Evolutionary conservation across 768 basidiomycete species (phyloP).

Genomic region (Mycena rebaudengoi): DNA sequence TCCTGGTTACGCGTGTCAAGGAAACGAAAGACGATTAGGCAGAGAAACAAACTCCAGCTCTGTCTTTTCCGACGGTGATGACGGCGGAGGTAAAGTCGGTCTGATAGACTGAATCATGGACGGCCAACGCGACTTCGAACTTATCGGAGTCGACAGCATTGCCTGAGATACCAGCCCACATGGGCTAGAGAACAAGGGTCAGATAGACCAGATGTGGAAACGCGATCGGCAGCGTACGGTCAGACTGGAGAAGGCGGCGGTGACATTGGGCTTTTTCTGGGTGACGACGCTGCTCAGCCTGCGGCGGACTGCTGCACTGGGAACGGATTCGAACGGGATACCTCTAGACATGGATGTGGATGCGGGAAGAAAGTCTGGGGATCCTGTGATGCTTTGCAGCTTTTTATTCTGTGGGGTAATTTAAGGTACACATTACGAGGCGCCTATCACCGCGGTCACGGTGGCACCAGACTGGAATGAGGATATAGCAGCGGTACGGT

Average conservation of each 20-base stretch:
- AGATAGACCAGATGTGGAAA: too few species aligned
- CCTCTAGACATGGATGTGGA: conserved; percentile 57
- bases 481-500: too few species aligned
- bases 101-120: conserved; percentile 87
- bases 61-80: conserved; percentile 60
- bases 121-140: conserved; percentile 78
- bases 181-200: conserved; percentile 64
- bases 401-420: too few species aligned
- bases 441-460: too few species aligned
- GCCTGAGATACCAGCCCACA: conserved; percentile 89
- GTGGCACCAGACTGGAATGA: too few species aligned
- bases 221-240: conserved; percentile 60
- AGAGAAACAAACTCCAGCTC: conserved; percentile 40
- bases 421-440: too few species aligned
- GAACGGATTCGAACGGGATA: conserved; percentile 66
- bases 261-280: conserved; percentile 61
- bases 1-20: conserved; percentile 34
- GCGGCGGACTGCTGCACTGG: conserved; percentile 69
- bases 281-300: conserved; percentile 64
- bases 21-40: background rate
- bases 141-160: conserved; percentile 64
- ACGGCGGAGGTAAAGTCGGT: conserved; percentile 75
- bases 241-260: conserved; percentile 66
- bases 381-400: too few species aligned
- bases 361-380: conserved; percentile 35